Evolutionary conservation across 371 early-diverging fungal species (phyloP).

Genomic region (Mortierella polycephala): DNA sequence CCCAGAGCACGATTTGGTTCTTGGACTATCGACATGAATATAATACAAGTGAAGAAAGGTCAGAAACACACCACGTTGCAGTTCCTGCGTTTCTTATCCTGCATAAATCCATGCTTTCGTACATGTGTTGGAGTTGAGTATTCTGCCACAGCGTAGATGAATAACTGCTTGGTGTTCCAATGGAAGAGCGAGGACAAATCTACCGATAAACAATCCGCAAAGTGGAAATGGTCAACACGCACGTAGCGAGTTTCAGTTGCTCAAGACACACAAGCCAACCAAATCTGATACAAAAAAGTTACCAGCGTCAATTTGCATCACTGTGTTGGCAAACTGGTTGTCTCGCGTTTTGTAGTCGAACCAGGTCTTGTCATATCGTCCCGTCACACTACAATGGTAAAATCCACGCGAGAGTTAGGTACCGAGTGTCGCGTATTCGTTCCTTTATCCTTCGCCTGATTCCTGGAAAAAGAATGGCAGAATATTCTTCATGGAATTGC

Average conservation of each 20-base stretch:
- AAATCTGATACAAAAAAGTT: neutral
- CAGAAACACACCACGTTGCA: slow-evolving; percentile 9
- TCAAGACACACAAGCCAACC: too few species aligned
- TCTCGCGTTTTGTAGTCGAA: slow-evolving; percentile 70
- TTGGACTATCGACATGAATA: slow-evolving; percentile 36
- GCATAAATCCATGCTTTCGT: slow-evolving; percentile 24
- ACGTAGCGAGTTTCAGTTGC: too few species aligned
- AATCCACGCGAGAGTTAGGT: neutral
- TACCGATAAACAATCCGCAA: slow-evolving; percentile 24
- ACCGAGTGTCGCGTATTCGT: neutral
- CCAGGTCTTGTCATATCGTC: slow-evolving; percentile 71
- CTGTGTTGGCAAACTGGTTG: slow-evolving; percentile 73
- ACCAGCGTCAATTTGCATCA: slow-evolving; percentile 85
- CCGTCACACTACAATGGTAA: slow-evolving; percentile 56
- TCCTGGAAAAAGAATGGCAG: too few species aligned
- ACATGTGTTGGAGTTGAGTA: slow-evolving; percentile 76
- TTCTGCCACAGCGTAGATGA: slow-evolving; percentile 88
- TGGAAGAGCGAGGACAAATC: slow-evolving; percentile 89
- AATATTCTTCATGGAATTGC: too few species aligned
- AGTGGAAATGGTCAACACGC: too few species aligned
- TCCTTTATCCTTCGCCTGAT: too few species aligned
- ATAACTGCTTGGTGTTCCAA: slow-evolving; percentile 98
- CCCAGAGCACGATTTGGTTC: slow-evolving; percentile 94
- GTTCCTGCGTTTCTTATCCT: neutral
- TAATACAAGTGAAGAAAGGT: neutral